Base-by-base conservation (phyloP, 345 rosid species). In the Ricinus communis region DNA sequence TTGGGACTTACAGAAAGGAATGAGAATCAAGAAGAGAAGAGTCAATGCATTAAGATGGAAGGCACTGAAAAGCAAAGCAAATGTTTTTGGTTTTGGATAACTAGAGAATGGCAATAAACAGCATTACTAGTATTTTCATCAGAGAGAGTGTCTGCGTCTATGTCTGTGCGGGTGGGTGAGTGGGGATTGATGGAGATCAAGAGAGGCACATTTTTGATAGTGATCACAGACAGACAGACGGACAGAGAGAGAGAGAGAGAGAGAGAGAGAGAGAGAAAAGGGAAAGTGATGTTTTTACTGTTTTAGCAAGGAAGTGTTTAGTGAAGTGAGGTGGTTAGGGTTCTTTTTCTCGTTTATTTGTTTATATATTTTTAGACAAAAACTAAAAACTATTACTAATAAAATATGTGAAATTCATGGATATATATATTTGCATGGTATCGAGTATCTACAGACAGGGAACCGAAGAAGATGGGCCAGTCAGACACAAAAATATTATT, bases 281-380 rank as follows among this genome's bases (percentile, higher is more conserved):
- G 63, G 51, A 65, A 62, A 71, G 68, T 27, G 77, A 56, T 51
- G 61, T 2, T 36, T 28, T 65, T 43, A 65, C 58, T 36, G 50
- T 66, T 68, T 15, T 14, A 21, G 49, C 68, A 22, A 15, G 54
- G 8, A 61, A 54, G 65, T 51, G 55, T 22, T 49, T 0, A 25
- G 61, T 56, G 61, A 56, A 73, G 77, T 21, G 69, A 66, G 73
- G 75, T 49, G 1, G 84, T 76, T 69, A 62, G 74, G 71, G 71
- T 53, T 77, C 66, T 67, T 71, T 25, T 50, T 15, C 24, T 5
- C 6, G 2, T 56, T 47, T n/a, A 8, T 38, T 53, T 56, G 25
- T 16, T 41, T 8, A n/a, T 25, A 51, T 13, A 27, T 58, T 30
- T 16, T 18, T 15, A 18, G 1, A 49, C 3, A 49, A 49, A 58